Evolutionary conservation across 768 basidiomycete genomes (phyloP).

Genomic region (Gloeostereum incarnatum): DNA sequence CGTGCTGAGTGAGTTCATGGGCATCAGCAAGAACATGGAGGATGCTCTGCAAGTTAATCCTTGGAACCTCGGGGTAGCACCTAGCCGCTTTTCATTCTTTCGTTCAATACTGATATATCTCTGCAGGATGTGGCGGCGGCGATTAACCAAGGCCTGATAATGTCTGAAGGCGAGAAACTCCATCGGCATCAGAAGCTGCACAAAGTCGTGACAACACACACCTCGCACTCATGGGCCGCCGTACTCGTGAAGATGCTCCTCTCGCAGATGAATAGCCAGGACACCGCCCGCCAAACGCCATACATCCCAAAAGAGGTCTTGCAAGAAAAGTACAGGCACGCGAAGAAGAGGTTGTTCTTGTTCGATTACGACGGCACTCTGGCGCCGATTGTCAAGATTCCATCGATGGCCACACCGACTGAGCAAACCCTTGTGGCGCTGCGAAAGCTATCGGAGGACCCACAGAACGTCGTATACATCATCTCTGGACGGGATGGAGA

Average conservation of each 20-base stretch:
- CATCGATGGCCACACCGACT: conserved; percentile 80
- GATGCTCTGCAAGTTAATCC: conserved; percentile 91
- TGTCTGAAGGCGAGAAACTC: conserved; percentile 71
- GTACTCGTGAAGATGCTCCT: conserved; percentile 84
- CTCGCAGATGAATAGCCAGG: conserved; percentile 68
- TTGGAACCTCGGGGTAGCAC: conserved; percentile 82
- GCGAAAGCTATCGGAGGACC: conserved; percentile 61
- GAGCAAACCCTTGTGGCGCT: conserved; percentile 67
- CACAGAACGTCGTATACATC: conserved; percentile 90
- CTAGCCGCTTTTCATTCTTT: not conserved
- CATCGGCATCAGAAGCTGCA: conserved; percentile 68
- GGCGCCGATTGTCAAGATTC: conserved; percentile 92
- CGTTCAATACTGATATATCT: not conserved
- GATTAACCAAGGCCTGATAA: conserved; percentile 80
- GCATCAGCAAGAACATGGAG: conserved; percentile 87
- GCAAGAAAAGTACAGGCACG: conserved; percentile 48
- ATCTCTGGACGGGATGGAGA: conserved; percentile 92
- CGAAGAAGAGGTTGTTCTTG: conserved; percentile 81
- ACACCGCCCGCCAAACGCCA: conserved; percentile 78
- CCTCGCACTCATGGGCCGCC: conserved; percentile 91
- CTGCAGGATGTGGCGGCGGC: conserved; percentile 76
- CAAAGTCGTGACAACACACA: conserved; percentile 85
- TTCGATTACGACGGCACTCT: conserved; percentile 98
- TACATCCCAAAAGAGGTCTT: conserved; percentile 61
- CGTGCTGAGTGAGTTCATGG: conserved; percentile 96